Conservation (phyloP, 192 early-diverging fungal genomes). For the Backusella morwellensis region DNA sequence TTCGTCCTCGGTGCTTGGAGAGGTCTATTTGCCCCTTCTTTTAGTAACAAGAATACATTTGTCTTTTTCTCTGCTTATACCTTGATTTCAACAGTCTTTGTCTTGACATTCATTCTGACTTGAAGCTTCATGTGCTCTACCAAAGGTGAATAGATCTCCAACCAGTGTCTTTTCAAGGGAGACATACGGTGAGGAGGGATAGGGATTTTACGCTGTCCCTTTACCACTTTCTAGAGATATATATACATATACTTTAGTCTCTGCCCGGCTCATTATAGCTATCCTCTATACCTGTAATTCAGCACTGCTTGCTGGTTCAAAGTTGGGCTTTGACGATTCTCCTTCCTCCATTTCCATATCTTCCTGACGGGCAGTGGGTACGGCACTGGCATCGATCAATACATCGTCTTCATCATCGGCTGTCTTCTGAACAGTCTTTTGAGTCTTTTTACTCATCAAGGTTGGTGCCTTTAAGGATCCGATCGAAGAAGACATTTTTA, state of each 20-base stretch:
- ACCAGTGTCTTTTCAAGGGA: conserved; percentile 90
- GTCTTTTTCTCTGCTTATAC: conserved; percentile 33
- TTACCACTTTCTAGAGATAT: conserved; percentile 27
- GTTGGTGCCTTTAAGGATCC: conserved; percentile 32
- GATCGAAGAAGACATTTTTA: conserved; percentile 29
- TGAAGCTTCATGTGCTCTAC: conserved; percentile 96
- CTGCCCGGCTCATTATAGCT: background rate
- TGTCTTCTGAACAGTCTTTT: conserved; percentile 19
- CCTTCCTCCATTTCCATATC: conserved; percentile 40
- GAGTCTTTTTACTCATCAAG: conserved; percentile 33
- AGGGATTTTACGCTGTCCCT: conserved; percentile 75
- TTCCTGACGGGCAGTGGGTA: conserved; percentile 40
- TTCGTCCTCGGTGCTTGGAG: conserved; percentile 79
- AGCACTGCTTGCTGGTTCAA: conserved; percentile 44
- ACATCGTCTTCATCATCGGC: conserved; percentile 63
- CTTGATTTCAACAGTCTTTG: conserved; percentile 85
- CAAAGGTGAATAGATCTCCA: conserved; percentile 95
- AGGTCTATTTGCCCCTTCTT: conserved; percentile 44
- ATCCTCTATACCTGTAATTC: conserved; percentile 48
- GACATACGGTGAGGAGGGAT: conserved; percentile 94
- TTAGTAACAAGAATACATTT: background rate
- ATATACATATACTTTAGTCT: background rate
- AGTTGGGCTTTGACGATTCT: conserved; percentile 59
- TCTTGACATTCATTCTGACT: conserved; percentile 92
- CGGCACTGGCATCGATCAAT: conserved; percentile 59